Evolutionary conservation across 2,329 filamentous ascomycete genomes (phyloP), one percentile per base, ranked within the genome.

Genomic region (Aspergillus ibericus): DNA sequence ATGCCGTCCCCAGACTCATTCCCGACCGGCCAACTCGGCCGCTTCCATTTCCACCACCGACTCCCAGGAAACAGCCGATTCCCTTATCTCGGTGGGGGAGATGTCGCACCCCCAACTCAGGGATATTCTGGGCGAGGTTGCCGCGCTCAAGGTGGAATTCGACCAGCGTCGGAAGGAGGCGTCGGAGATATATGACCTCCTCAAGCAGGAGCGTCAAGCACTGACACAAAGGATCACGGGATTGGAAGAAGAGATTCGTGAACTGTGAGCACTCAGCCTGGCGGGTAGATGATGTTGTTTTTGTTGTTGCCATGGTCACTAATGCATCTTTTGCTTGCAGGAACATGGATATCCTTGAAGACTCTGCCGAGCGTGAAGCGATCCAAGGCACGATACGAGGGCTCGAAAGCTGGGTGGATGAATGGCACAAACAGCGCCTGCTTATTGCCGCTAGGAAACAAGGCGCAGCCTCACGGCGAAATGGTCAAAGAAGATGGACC

Each of bases 161-260:
- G 57, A 65, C 27, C 55, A 63, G 55, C 66, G 65, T 61, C 78
- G 59, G 47, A 48, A 55, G 29, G 69, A 76, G 57, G 66, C 68
- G 3, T 64, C 85, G 79, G 85, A 88, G 63, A 86, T 90, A 58
- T 85, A 88, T 66, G 79, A 79, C 22, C 72, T 88, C 32, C 81
- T 88, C 20, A 79, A 86, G 53, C 81, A 81, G 42, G 81, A 85
- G 60, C 81, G 84, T 58, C 82, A 88, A 68, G 78, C 78, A 36
- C 81, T 86, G 52, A 81, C 83, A 42, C 78, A 85, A 62, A 82
- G 82, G 53, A 85, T 89, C 58, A 77, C 85, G 22, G 82, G 84
- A 58, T 78, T 89, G 13, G 85, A 89, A 66, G 80, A 80, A 36
- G 82, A 84, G 44, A 77, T 89, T 44, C 68, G 78, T 40, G 81